Base-by-base conservation (phyloP, 176 grass and related monocot genomes). In the Musa troglodytarum region DNA sequence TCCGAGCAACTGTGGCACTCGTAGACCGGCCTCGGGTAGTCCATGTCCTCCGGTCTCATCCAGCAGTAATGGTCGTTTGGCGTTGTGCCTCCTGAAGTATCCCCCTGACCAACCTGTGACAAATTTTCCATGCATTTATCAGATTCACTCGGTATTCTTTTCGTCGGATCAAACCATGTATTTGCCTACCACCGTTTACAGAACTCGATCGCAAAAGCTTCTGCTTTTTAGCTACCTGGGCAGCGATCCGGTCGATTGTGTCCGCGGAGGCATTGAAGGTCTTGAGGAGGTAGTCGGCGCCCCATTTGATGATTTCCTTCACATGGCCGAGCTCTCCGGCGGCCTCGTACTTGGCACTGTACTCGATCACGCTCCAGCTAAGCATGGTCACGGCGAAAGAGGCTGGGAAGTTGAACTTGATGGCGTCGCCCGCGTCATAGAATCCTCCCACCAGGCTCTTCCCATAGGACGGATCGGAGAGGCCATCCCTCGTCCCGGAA, bases 331-430 rank as follows among this genome's bases (percentile, higher is more conserved):
- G 84, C 59, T 96, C 87, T 69, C 89, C 93, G 28, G 69, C 87
- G 67, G 93, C 89, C 65, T 92, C 87, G 50, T 92, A 96, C 82
- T 90, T 96, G 43, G 81, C 77, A 34, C 83, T 92, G 85, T 96
- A 96, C 81, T 96, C 93, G 26, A 96, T 92, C 76, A 96, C 85
- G 24, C 93, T 92, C 93, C 93, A 96, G 81, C 93, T 92, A 12
- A 96, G 83, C 74, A 96, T 80, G 25, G 93, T 96, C 87, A 96
- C 88, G 83, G 93, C 89, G 69, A 96, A 90, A 43, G 93, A 88
- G 59, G 76, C 62, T 17, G 93, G 89, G 71, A 96, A 96, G 76
- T 92, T 96, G 74, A 90, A 92, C 78, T 96, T 96, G 49, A 90
- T 72, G 2, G 93, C 93, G 20, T 66, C 83, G 3, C 93, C 93